Evolutionary conservation across 257 asterid genomes (phyloP).

Genomic region (Ophiorrhiza pumila): DNA sequence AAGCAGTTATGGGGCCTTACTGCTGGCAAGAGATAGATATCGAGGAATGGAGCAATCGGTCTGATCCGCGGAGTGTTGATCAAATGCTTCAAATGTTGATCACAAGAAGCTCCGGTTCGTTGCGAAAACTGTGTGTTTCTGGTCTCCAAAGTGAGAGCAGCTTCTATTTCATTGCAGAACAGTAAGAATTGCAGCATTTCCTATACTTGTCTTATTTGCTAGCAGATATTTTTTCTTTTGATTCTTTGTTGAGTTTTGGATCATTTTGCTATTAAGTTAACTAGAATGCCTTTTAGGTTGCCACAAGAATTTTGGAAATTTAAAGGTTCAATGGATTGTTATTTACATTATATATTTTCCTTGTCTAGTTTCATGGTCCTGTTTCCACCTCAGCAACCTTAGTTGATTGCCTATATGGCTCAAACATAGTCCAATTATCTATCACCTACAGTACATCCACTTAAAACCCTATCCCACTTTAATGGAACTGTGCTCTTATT

Average conservation of each 20-base stretch:
- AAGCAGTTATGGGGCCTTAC: slow-evolving; percentile 36
- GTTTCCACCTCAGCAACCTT: not conserved
- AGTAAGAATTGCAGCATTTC: slow-evolving; percentile 19
- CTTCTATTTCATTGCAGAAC: slow-evolving; percentile 32
- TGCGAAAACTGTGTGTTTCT: slow-evolving; percentile 27
- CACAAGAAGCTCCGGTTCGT: slow-evolving; percentile 29
- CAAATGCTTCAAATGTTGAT: slow-evolving; percentile 35
- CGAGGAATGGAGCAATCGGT: slow-evolving; percentile 39
- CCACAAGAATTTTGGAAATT: not conserved
- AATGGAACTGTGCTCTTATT: not conserved
- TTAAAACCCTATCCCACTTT: not conserved
- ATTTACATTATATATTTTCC: not conserved
- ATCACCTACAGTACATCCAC: not conserved
- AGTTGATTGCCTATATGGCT: not conserved
- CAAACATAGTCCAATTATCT: not conserved
- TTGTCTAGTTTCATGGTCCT: not conserved
- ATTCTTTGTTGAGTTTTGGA: not conserved
- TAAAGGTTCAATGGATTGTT: not conserved
- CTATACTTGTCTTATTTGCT: not conserved
- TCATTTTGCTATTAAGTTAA: not conserved
- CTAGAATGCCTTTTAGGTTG: not conserved
- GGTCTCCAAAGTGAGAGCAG: slow-evolving; percentile 28
- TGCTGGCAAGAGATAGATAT: slow-evolving; percentile 52
- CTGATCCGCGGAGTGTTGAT: slow-evolving; percentile 20
- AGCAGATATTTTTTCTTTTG: not conserved